Base-by-base conservation (phyloP, 2,329 filamentous ascomycete species). In the Westerdykella ornata region DNA sequence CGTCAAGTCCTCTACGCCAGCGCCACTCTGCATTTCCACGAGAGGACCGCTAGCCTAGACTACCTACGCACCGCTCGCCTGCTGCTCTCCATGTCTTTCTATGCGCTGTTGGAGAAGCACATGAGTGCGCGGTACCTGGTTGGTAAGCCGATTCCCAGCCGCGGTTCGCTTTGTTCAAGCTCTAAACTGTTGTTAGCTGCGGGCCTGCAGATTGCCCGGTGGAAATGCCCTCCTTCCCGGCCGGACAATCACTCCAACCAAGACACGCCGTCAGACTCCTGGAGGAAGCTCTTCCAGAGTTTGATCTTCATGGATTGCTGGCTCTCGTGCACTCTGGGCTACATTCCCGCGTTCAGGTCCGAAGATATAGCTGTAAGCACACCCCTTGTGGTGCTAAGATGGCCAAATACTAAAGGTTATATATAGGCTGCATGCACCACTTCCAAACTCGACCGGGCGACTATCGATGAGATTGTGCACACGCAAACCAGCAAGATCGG, bases 251-350 rank as follows among this genome's bases (percentile, higher is more conserved):
- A 15, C 8, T 11, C 19, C 11, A 28, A 20, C 32, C 13, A 6
- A 19, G 18, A 42, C 5, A n/a, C 14, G 1, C 18, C n/a, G 5
- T 44, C 47, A 13, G 52, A 59, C 0, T 50, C 47, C 22, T 60
- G 57, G 56, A 53, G 46, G 14, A 57, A 53, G 30, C 41, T 67
- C 12, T 60, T 56, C 28, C 53, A 62, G 8, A 66, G 60, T 36
- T 45, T 66, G 8, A 58, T 66, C 7, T 67, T 66, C 46, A 62
- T 66, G 58, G 64, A 66, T 43, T 59, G 57, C 16, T 67, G 64
- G 64, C 51, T 66, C 5, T 62, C 62, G 1, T 66, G 63, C 31
- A 67, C 63, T 2, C 44, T 67, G 1, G 64, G 64, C 6, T 67
- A 65, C 38, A 45, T 41, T 6, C 54, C 61, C 5, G 62, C 65